Percentiles rank a stretch among this genome's conserved stretches.
Evolutionary conservation across 805 yeast genomes (phyloP).

Genomic region (Barnettozyma sp.): DNA sequence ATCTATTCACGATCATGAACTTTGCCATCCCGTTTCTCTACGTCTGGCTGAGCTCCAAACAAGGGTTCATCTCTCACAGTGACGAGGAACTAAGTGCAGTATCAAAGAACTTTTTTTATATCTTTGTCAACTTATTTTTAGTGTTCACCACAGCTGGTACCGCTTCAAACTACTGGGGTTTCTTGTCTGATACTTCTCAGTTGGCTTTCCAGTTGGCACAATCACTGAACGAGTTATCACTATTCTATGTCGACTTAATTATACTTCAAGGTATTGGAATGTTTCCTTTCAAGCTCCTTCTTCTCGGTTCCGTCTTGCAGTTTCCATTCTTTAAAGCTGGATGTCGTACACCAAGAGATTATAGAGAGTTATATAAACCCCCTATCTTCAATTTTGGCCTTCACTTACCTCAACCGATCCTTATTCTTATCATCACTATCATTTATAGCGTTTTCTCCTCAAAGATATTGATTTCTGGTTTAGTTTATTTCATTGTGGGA

Average conservation of each 20-base stretch:
- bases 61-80: slow-evolving; percentile 86
- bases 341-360: slow-evolving; percentile 80
- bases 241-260: slow-evolving; percentile 85
- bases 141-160: slow-evolving; percentile 94
- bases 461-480: slow-evolving; percentile 77
- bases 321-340: slow-evolving; percentile 60
- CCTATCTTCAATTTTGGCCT: slow-evolving; percentile 90
- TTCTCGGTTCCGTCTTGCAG: slow-evolving; percentile 69
- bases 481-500: slow-evolving; percentile 77
- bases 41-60: slow-evolving; percentile 73
- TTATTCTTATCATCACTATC: slow-evolving; percentile 76
- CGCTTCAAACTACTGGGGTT: slow-evolving; percentile 72
- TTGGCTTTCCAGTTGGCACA: slow-evolving; percentile 83
- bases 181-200: slow-evolving; percentile 81
- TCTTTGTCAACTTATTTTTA: slow-evolving; percentile 86
- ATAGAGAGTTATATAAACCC: slow-evolving; percentile 68
- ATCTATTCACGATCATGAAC: slow-evolving; percentile 80
- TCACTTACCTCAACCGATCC: slow-evolving; percentile 84
- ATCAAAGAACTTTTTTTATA: slow-evolving; percentile 88
- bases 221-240: slow-evolving; percentile 68
- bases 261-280: slow-evolving; percentile 81
- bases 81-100: slow-evolving; percentile 90
- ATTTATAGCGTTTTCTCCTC: slow-evolving; percentile 88
- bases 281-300: slow-evolving; percentile 79
- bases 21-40: slow-evolving; percentile 79